Conservation (phyloP, 1,139 yeast species). For the Suhomyces wounanorum region DNA sequence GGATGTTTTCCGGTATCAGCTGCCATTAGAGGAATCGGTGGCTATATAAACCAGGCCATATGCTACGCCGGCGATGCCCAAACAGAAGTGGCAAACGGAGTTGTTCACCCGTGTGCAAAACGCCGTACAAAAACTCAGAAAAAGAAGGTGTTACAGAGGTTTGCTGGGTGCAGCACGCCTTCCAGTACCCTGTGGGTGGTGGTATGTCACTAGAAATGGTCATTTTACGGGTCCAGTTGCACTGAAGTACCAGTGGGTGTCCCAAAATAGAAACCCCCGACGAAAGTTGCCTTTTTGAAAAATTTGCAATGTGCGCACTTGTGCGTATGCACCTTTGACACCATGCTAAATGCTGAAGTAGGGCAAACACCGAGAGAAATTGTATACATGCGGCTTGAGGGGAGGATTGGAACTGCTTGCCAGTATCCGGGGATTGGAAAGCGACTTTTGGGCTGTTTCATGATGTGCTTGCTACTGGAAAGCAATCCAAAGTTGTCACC, state of each 20-base stretch:
- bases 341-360: not conserved
- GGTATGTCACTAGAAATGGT: not conserved
- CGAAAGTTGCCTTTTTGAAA: not conserved
- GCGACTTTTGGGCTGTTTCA: no score
- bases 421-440: no score
- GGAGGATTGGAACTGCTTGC: no score
- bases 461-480: no score
- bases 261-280: slow-evolving; percentile 1
- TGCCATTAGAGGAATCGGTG: slow-evolving; percentile 7
- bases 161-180: not conserved
- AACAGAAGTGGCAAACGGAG: not conserved
- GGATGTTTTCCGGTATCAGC: slow-evolving; percentile 7
- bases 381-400: not conserved
- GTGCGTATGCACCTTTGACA: not conserved
- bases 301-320: not conserved
- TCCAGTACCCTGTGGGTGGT: not conserved
- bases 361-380: not conserved
- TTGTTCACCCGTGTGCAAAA: not conserved
- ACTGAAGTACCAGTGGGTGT: no score
- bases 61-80: not conserved
- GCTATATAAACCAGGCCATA: slow-evolving; percentile 3
- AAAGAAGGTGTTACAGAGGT: slow-evolving; percentile 9
- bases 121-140: slow-evolving; percentile 5
- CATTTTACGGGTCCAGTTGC: not conserved
- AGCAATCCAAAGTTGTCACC: no score